A percentile compares a stretch with the other conserved stretches of the same genome.
These are phyloP conservation scores for Xylaria curta DNA, from an alignment of 495 filamentous ascomycete species.

Conservation along the genomic window DNA sequence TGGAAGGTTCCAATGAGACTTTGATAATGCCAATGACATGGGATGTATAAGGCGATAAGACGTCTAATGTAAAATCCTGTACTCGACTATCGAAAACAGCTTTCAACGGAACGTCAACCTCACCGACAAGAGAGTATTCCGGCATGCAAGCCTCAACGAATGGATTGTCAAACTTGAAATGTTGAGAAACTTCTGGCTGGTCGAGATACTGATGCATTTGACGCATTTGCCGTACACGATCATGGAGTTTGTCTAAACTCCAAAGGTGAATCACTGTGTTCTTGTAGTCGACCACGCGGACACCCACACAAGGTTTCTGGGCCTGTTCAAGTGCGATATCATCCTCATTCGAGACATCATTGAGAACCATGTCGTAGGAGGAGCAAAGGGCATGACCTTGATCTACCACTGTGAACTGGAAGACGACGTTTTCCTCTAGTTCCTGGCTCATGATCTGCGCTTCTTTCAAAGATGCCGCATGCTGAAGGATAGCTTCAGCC, in stretches of 20 bases:
- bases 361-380: conserved; percentile 94
- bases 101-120: conserved; percentile 89
- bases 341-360: conserved; percentile 85
- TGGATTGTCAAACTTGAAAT: conserved; percentile 78
- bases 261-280: conserved; percentile 87
- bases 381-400: conserved; percentile 87
- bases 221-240: conserved; percentile 87
- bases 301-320: conserved; percentile 87
- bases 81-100: conserved; percentile 95
- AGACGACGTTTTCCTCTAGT: conserved; percentile 91
- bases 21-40: conserved; percentile 88
- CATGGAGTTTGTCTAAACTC: conserved; percentile 91
- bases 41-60: conserved; percentile 89
- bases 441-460: conserved; percentile 98
- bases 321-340: conserved; percentile 82
- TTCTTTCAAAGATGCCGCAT: conserved; percentile 88
- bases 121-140: conserved; percentile 89
- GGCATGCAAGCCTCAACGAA: conserved; percentile 90
- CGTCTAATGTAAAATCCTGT: conserved; percentile 90
- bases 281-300: conserved; percentile 92
- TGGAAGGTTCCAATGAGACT: conserved; percentile 90
- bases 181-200: conserved; percentile 89
- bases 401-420: conserved; percentile 93
- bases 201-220: conserved; percentile 97
- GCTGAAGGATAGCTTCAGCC: conserved; percentile 89